phyloP scores from a whole-genome alignment of 192 early-diverging fungal genomes.

The Coemansia sp. region DNA sequence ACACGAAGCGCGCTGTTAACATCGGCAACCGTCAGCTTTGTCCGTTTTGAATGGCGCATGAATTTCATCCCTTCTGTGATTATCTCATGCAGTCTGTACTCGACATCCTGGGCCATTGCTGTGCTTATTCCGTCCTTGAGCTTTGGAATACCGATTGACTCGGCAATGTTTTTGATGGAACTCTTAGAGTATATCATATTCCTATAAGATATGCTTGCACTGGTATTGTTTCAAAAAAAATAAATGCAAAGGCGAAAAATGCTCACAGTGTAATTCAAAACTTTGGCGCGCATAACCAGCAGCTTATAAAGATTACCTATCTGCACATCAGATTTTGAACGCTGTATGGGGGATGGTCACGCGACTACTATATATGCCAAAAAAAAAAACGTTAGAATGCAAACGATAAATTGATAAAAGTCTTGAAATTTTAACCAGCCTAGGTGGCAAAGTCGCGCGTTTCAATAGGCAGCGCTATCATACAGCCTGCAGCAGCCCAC shows the following conservation, averaged over 20 bases:
- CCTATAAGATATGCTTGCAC: not conserved
- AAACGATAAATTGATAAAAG: too few relatives aligned
- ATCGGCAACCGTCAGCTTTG: constrained; percentile 78
- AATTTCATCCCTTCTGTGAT: constrained; percentile 93
- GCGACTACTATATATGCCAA: not conserved
- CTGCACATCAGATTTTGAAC: not conserved
- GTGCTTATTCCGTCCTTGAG: constrained; percentile 86
- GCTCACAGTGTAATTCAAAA: not conserved
- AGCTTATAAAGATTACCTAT: not conserved
- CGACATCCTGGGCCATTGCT: constrained; percentile 86
- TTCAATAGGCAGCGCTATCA: constrained; percentile 69
- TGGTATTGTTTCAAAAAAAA: constrained; percentile 4
- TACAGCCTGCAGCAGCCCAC: constrained; percentile 58
- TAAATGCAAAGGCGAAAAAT: not conserved
- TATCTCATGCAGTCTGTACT: constrained; percentile 93
- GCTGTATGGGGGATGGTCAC: not conserved
- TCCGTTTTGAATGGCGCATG: constrained; percentile 91
- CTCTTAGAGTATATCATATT: constrained; percentile 43
- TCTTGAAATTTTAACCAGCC: not conserved
- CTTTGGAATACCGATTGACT: constrained; percentile 76
- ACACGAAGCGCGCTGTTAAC: constrained; percentile 89
- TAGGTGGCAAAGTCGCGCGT: constrained; percentile 41
- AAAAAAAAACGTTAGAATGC: too few relatives aligned
- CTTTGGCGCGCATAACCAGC: not conserved
- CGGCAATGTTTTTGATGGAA: constrained; percentile 71